Conservation (phyloP, 345 rosid genomes). For the Heritiera littoralis region DNA sequence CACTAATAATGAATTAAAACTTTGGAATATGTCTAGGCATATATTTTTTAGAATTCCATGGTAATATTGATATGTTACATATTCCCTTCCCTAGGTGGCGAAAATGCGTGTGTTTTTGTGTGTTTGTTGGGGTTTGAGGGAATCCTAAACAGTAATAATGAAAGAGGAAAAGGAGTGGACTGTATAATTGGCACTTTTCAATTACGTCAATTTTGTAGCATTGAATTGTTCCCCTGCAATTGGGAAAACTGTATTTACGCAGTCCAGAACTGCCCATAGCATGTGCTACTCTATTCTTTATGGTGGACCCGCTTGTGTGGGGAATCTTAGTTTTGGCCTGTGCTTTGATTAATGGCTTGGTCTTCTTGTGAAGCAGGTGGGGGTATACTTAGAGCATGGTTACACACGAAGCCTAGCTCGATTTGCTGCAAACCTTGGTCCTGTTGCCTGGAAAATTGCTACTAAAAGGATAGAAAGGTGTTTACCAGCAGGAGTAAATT, state of each 20-base stretch:
- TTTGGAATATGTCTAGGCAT: neutral
- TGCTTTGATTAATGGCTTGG: conserved; percentile 21
- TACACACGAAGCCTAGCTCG: conserved; percentile 83
- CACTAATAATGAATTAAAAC: neutral
- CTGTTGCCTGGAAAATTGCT: conserved; percentile 67
- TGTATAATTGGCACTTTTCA: neutral
- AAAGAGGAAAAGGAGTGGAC: neutral
- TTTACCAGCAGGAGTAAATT: conserved; percentile 58
- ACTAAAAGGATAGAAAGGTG: conserved; percentile 51
- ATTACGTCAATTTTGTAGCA: neutral
- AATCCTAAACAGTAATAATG: neutral
- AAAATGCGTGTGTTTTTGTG: neutral
- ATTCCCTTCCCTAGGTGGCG: neutral
- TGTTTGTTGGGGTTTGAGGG: neutral
- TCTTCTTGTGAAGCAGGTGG: conserved; percentile 56
- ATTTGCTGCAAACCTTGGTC: conserved; percentile 74
- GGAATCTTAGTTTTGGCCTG: neutral
- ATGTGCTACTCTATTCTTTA: conserved; percentile 13
- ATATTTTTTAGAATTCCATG: neutral
- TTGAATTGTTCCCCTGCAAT: neutral
- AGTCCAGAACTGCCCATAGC: neutral
- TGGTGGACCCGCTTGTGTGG: conserved; percentile 14
- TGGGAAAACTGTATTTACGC: neutral
- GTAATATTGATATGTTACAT: neutral
- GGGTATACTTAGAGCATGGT: conserved; percentile 64